These are phyloP conservation scores for Pseudonitzschia pungens DNA, from an alignment of 108 stramenopile species.

Conservation along the genomic window DNA sequence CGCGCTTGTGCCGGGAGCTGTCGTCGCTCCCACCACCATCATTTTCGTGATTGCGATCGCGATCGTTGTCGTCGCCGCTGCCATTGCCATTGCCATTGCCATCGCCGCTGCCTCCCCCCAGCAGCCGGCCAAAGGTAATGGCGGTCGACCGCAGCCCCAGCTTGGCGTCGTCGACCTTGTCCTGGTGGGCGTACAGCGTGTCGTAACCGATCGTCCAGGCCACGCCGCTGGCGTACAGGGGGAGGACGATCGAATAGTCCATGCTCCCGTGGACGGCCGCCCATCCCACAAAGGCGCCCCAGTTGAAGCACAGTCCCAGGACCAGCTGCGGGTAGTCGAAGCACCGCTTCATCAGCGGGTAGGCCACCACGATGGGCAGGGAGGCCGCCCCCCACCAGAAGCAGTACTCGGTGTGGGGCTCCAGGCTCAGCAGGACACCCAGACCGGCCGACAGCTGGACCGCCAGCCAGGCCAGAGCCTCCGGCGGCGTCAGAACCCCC, in stretches of 20 bases:
- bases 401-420: constrained; percentile 67
- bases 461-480: constrained; percentile 85
- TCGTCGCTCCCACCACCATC: constrained; percentile 34
- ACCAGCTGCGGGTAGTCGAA: constrained; percentile 94
- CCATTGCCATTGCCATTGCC: constrained; percentile 16
- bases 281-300: constrained; percentile 96
- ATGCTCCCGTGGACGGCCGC: constrained; percentile 74
- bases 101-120: not conserved
- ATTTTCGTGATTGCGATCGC: too few species aligned
- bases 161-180: constrained; percentile 88
- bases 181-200: constrained; percentile 99
- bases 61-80: too few species aligned
- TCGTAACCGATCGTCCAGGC: constrained; percentile 98
- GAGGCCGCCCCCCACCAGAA: constrained; percentile 85
- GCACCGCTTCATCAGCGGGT: constrained; percentile 95
- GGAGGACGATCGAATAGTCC: constrained; percentile 68
- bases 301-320: constrained; percentile 96
- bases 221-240: constrained; percentile 86
- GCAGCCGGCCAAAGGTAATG: constrained; percentile 74
- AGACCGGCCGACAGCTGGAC: constrained; percentile 84
- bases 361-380: constrained; percentile 88
- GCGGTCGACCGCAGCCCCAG: constrained; percentile 92
- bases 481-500: constrained; percentile 57
- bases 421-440: constrained; percentile 81
- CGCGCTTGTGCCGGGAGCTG: constrained; percentile 52